A percentile compares a stretch with the other conserved stretches of the same genome.
Conservation (phyloP, 2,329 filamentous ascomycete species). For the Metarhizium sp. region DNA sequence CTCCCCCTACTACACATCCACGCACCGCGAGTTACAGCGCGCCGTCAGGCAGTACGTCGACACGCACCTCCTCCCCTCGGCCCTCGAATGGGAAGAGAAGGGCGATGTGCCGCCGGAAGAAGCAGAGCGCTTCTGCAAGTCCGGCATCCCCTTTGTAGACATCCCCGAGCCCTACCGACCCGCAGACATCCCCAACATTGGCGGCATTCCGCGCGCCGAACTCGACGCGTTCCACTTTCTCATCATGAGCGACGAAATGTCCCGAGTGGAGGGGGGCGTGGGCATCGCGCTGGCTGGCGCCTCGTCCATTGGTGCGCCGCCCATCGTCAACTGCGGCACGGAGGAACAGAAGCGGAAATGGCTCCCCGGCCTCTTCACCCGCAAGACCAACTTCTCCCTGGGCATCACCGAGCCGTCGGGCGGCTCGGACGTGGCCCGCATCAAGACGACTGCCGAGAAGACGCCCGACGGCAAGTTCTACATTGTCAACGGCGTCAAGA, state of each 20-base stretch:
- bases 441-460: constrained; percentile 48
- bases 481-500: constrained; percentile 57
- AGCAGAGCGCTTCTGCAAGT: constrained; percentile 24
- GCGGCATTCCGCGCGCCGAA: constrained; percentile 34
- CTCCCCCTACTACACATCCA: constrained; percentile 52
- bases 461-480: constrained; percentile 38
- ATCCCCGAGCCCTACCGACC: constrained; percentile 27
- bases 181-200: constrained; percentile 19
- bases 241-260: constrained; percentile 45
- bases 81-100: constrained; percentile 55
- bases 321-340: constrained; percentile 53
- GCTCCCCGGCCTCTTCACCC: constrained; percentile 48
- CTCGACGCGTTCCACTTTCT: constrained; percentile 50
- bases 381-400: constrained; percentile 52
- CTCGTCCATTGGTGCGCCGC: constrained; percentile 53
- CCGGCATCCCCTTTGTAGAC: constrained; percentile 28
- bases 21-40: constrained; percentile 49
- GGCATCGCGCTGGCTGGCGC: constrained; percentile 48
- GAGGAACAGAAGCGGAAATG: constrained; percentile 37
- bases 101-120: constrained; percentile 38
- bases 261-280: constrained; percentile 46
- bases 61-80: constrained; percentile 44
- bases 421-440: constrained; percentile 55
- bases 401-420: constrained; percentile 55
- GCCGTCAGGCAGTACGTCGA: constrained; percentile 50